Conservation (phyloP, 139 green algal species). For the Chlorella sp. region DNA sequence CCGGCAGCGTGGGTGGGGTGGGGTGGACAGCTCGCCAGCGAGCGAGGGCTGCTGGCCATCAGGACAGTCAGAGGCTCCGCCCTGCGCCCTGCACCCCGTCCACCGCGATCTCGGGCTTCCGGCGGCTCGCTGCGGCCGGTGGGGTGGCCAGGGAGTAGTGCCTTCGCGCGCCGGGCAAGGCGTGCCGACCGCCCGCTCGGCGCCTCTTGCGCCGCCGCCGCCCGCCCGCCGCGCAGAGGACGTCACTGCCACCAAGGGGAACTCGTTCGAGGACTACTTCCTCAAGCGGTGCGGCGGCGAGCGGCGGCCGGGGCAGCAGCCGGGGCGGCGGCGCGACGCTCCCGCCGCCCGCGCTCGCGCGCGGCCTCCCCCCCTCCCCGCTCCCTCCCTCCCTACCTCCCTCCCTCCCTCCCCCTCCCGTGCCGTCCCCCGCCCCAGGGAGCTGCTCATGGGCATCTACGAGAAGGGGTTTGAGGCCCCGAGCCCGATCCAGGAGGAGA, state of each 20-base stretch:
- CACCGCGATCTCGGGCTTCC: too few relatives aligned
- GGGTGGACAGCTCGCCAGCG: background rate
- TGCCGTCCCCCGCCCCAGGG: slow-evolving; percentile 23
- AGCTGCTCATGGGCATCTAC: slow-evolving; percentile 99
- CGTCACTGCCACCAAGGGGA: slow-evolving; percentile 97
- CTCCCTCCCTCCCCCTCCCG: background rate
- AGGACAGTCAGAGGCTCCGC: too few relatives aligned
- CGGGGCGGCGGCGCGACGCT: too few relatives aligned
- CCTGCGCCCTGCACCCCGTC: too few relatives aligned
- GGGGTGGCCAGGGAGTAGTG: too few relatives aligned
- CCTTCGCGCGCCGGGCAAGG: too few relatives aligned
- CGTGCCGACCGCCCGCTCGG: too few relatives aligned
- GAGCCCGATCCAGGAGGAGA: slow-evolving; percentile 95
- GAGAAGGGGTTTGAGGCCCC: slow-evolving; percentile 98
- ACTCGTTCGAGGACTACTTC: slow-evolving; percentile 99
- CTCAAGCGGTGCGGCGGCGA: slow-evolving; percentile 91
- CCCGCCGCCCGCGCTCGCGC: background rate
- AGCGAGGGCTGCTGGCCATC: background rate
- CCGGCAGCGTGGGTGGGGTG: background rate
- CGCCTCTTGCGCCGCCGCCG: too few relatives aligned
- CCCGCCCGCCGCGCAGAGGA: slow-evolving; percentile 84
- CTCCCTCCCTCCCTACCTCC: background rate
- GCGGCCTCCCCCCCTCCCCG: background rate
- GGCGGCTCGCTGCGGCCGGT: too few relatives aligned
- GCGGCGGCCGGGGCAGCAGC: too few relatives aligned